Evolutionary conservation across 257 asterid genomes (phyloP).

Genomic region (Hygrophila difformis): DNA sequence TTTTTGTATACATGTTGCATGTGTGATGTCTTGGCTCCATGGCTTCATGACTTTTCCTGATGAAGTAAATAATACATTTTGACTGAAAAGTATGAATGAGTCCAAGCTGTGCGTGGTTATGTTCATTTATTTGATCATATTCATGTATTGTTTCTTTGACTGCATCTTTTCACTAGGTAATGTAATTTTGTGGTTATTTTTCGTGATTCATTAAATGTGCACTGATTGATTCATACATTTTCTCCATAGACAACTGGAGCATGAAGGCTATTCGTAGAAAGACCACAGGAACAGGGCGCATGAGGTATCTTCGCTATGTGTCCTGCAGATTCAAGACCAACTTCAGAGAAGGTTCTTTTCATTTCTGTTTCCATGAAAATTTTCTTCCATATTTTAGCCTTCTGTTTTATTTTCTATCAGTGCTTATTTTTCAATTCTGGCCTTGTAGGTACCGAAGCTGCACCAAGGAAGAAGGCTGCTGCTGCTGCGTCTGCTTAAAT

Average conservation of each 20-base stretch:
- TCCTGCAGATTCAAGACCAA: constrained; percentile 70
- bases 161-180: too few relatives aligned
- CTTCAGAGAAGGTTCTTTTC: constrained; percentile 55
- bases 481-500: constrained; percentile 50
- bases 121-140: too few relatives aligned
- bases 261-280: constrained; percentile 65
- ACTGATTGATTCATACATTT: neutral
- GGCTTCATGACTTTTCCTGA: too few relatives aligned
- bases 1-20: too few relatives aligned
- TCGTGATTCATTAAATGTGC: too few relatives aligned
- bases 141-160: too few relatives aligned
- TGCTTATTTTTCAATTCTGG: neutral
- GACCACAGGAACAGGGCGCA: constrained; percentile 71
- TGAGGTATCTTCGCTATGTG: constrained; percentile 67
- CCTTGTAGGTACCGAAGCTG: constrained; percentile 66
- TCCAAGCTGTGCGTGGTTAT: too few relatives aligned
- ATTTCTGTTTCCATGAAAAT: neutral
- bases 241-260: constrained; percentile 55
- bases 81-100: too few relatives aligned
- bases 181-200: too few relatives aligned
- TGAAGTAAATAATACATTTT: too few relatives aligned
- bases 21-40: too few relatives aligned
- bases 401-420: neutral
- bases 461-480: constrained; percentile 83
- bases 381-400: neutral